A percentile compares a stretch with the other conserved stretches of the same genome.
Conservation (phyloP, 1,139 yeast species). For the Candida mesenterica region DNA sequence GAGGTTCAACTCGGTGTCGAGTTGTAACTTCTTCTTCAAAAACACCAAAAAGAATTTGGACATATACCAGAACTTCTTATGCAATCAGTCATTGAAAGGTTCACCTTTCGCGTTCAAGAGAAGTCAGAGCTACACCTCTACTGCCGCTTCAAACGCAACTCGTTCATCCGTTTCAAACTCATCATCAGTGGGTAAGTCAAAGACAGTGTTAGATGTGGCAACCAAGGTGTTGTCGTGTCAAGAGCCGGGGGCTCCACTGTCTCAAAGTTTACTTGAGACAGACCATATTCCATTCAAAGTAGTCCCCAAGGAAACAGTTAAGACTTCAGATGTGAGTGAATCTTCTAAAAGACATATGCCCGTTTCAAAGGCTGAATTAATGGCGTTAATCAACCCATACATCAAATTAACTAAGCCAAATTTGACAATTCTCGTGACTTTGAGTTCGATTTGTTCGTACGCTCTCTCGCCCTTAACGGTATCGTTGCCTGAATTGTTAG, state of each 20-base stretch:
- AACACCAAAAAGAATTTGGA: slow-evolving; percentile 34
- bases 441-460: slow-evolving; percentile 90
- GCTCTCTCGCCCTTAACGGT: slow-evolving; percentile 85
- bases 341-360: too few species aligned
- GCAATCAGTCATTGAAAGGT: slow-evolving; percentile 27
- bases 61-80: slow-evolving; percentile 35
- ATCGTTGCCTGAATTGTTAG: slow-evolving; percentile 64
- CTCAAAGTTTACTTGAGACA: slow-evolving; percentile 17
- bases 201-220: slow-evolving; percentile 27
- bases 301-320: slow-evolving; percentile 30
- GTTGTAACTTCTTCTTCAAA: slow-evolving; percentile 41
- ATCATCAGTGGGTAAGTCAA: not conserved
- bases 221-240: slow-evolving; percentile 40
- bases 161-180: not conserved
- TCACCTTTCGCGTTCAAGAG: slow-evolving; percentile 1
- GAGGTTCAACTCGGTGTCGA: slow-evolving; percentile 28
- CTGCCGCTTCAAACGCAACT: not conserved
- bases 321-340: slow-evolving; percentile 4
- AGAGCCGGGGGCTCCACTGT: slow-evolving; percentile 31
- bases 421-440: slow-evolving; percentile 80
- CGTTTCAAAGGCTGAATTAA: slow-evolving; percentile 13
- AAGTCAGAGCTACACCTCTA: not conserved
- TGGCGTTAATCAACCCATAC: slow-evolving; percentile 53
- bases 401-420: slow-evolving; percentile 85
- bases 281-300: slow-evolving; percentile 60